Percentiles rank a stretch among this genome's conserved stretches.
Conservation (phyloP, 2,329 filamentous ascomycete genomes). For the Penicillium sp. region DNA sequence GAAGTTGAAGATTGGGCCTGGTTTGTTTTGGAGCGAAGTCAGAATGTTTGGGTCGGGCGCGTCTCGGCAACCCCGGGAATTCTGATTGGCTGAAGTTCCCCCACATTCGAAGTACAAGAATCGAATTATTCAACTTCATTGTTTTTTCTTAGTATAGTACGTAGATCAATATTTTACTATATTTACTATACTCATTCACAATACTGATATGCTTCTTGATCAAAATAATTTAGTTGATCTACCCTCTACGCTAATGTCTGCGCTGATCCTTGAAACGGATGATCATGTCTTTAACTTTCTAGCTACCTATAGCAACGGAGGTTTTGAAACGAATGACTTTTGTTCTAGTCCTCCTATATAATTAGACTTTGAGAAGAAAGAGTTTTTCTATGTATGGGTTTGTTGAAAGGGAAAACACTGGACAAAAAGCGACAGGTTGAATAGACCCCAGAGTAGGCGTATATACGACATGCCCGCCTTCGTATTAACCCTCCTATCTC, state of each 20-base stretch:
- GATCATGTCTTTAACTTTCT: not conserved
- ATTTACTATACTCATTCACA: not conserved
- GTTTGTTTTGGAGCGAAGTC: slow-evolving; percentile 14
- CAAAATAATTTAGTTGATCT: not conserved
- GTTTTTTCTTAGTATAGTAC: not conserved
- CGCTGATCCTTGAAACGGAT: not conserved
- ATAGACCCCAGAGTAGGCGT: not conserved
- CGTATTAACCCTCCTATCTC: not conserved
- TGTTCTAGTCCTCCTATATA: not conserved
- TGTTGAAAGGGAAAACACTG: not conserved
- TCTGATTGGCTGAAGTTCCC: not conserved
- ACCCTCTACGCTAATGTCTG: not conserved
- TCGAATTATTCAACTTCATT: not conserved
- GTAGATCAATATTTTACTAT: not conserved
- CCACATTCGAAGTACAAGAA: not conserved
- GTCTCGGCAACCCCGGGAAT: slow-evolving; percentile 13
- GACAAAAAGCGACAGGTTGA: not conserved
- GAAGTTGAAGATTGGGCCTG: not conserved
- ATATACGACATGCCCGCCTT: not conserved
- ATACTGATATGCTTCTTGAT: not conserved
- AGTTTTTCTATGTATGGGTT: not conserved
- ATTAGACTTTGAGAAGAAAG: not conserved
- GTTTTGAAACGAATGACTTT: not conserved
- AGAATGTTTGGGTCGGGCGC: slow-evolving; percentile 15
- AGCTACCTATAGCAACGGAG: not conserved